phyloP scores from a whole-genome alignment of 805 yeast species.

The Candida ipomoeae region DNA sequence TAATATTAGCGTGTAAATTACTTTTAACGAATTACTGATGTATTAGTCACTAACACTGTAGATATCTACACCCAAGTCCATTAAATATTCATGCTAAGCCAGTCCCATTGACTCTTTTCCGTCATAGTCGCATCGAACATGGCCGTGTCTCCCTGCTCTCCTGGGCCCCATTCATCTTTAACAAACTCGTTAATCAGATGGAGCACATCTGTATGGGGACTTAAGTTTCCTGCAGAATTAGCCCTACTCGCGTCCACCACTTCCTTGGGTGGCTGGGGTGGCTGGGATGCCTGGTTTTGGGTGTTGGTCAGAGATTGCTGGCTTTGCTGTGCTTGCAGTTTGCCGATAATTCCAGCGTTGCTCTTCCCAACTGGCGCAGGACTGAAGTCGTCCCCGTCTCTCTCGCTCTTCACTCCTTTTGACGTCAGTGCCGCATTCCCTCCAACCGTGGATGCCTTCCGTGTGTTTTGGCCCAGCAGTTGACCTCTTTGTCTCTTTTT shows the following conservation, averaged over 20 bases:
- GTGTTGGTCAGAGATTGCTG: background rate
- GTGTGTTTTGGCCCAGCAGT: conserved; percentile 3
- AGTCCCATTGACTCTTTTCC: conserved; percentile 37
- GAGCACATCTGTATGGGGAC: background rate
- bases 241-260: background rate
- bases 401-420: conserved; percentile 5
- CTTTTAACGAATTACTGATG: background rate
- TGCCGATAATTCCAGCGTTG: background rate
- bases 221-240: background rate
- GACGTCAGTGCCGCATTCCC: background rate
- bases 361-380: conserved; percentile 37
- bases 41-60: background rate
- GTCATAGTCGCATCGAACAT: conserved; percentile 11
- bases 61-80: background rate
- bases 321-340: conserved; percentile 1
- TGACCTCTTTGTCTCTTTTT: conserved; percentile 76
- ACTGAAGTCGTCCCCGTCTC: conserved; percentile 48
- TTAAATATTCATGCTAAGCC: conserved; percentile 43
- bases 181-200: conserved; percentile 12
- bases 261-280: conserved; percentile 1
- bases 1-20: no score
- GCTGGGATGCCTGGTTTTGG: background rate
- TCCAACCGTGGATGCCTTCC: conserved; percentile 8
- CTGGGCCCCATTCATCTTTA: conserved; percentile 18
- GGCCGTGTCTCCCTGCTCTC: conserved; percentile 13